phyloP scores from a whole-genome alignment of 495 filamentous ascomycete species.

The Lasiosphaeria hispida region DNA sequence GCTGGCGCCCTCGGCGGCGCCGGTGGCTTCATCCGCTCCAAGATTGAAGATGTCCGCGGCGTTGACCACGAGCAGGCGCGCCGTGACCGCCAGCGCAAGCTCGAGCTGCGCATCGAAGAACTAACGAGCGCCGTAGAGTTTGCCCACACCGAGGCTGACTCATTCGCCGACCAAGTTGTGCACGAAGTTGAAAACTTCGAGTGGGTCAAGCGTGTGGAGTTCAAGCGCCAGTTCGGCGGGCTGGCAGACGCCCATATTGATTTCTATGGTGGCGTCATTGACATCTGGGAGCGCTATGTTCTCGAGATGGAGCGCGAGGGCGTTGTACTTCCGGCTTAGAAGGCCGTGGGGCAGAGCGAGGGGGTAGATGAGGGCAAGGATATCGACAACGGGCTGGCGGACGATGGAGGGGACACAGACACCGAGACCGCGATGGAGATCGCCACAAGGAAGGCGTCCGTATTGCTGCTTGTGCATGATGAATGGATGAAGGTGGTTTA shows the following conservation, averaged over 20 bases:
- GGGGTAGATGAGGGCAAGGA: not conserved
- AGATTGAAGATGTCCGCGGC: constrained; percentile 94
- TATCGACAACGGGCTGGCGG: not conserved
- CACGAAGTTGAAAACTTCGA: constrained; percentile 92
- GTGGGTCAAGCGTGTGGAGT: constrained; percentile 90
- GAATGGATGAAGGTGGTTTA: too few relatives aligned
- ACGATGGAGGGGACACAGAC: too few relatives aligned
- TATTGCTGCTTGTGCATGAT: too few relatives aligned
- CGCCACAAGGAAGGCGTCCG: too few relatives aligned
- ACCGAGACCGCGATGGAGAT: too few relatives aligned
- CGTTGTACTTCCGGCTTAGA: constrained; percentile 33
- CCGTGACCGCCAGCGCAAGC: constrained; percentile 78
- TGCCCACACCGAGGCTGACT: constrained; percentile 76
- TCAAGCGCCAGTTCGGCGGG: constrained; percentile 78
- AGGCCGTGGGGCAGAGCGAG: not conserved
- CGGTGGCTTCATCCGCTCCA: constrained; percentile 86
- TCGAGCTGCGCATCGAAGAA: constrained; percentile 88
- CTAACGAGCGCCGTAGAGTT: constrained; percentile 84
- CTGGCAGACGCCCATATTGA: constrained; percentile 83
- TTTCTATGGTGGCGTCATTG: constrained; percentile 76
- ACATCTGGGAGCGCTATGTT: constrained; percentile 88
- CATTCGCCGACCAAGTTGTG: constrained; percentile 92
- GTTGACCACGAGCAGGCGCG: constrained; percentile 93
- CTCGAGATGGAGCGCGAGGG: constrained; percentile 78
- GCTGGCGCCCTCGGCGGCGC: constrained; percentile 58